Evolutionary conservation across 75 land plant species (phyloP), one percentile per base, ranked within the genome.

Genomic region (Selaginella tamariscina): DNA sequence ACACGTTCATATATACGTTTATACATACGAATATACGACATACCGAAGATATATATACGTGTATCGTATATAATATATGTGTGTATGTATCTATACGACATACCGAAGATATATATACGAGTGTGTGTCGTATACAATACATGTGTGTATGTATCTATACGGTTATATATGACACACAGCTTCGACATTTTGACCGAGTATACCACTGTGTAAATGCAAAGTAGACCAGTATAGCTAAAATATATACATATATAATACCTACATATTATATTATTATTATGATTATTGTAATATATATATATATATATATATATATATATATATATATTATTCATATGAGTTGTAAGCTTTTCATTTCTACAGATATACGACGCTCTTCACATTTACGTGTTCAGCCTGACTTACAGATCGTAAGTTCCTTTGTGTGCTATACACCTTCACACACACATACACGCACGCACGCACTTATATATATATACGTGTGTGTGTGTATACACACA

Each of bases 341-440:
- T n/a, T n/a, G n/a, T 39, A 39, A 39, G 49, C 11, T 39, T 39
- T 15, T 39, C 49, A 39, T 15, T 39, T 39, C 15, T 39, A 15
- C 62, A 59, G 62, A 59, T 59, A 8, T 59, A 23, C 8, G 62
- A 59, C 26, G 62, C 23, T 21, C 62, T 59, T 26, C 62, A 59
- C 21, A 27, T 59, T 8, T 59, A 59, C n/a, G 18, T 9, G 62
- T 59, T 59, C 62, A 59, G 62, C 62, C 62, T 59, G n/a, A 59
- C 24, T n/a, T 59, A 59, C 21, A 8, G 62, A 8, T 23, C 62
- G 62, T 59, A 59, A 59, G 62, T n/a, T 59, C 54, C 20, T 49
- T 11, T 49, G 54, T 11, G 18, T 49, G 54, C 54, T 49, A 11
- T 49, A 11, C 54, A 20, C n/a, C n/a, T n/a, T n/a, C n/a, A n/a